phyloP scores from a whole-genome alignment of 164 flowering plant species.

The Aristolochia californica region DNA sequence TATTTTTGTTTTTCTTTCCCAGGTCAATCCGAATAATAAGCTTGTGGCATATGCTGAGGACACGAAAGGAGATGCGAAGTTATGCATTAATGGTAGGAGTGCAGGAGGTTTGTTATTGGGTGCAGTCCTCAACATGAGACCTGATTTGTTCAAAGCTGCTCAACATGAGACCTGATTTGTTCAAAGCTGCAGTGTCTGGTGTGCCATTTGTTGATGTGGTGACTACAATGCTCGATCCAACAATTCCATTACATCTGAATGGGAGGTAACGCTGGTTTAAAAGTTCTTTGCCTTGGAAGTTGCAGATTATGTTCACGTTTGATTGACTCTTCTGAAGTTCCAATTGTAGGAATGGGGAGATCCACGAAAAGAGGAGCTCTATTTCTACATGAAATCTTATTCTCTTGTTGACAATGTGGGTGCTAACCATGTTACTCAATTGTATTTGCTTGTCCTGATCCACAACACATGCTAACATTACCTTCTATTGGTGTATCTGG shows the following conservation, averaged over 20 bases:
- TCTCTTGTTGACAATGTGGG: constrained; percentile 85
- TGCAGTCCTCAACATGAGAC: constrained; percentile 87
- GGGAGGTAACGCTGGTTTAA: constrained; percentile 15
- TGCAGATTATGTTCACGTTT: too few relatives aligned
- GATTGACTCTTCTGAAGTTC: too few relatives aligned
- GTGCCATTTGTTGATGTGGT: constrained; percentile 94
- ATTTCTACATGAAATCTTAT: constrained; percentile 79
- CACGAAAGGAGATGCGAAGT: constrained; percentile 77
- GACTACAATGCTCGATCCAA: constrained; percentile 83
- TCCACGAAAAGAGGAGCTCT: constrained; percentile 68
- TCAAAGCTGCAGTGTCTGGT: constrained; percentile 76
- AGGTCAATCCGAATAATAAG: constrained; percentile 83
- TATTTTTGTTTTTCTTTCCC: constrained; percentile 5
- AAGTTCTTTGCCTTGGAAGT: too few relatives aligned
- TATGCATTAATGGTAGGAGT: constrained; percentile 83
- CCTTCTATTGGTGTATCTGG: too few relatives aligned
- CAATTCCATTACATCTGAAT: constrained; percentile 24
- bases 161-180: too few relatives aligned
- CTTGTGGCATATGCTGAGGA: constrained; percentile 91
- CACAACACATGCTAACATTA: too few relatives aligned
- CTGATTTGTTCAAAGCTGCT: too few relatives aligned
- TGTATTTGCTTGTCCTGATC: background rate
- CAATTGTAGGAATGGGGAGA: constrained; percentile 83
- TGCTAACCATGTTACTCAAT: background rate
- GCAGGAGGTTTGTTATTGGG: constrained; percentile 97